Conservation (phyloP, 805 yeast genomes). For the Starmerella cellae region DNA sequence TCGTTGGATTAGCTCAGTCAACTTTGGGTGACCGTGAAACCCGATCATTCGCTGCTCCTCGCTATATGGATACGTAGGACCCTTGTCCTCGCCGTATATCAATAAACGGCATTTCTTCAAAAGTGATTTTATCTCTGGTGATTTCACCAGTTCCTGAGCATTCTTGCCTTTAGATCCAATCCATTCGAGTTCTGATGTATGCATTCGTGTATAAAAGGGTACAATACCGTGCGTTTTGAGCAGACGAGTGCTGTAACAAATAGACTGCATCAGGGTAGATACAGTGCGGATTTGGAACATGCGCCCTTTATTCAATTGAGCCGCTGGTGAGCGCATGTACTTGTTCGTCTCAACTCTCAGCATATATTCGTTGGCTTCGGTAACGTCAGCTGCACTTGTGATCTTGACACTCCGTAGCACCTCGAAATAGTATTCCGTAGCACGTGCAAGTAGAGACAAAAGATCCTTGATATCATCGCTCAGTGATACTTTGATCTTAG, state of each 20-base stretch:
- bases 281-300: constrained; percentile 22
- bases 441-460: constrained; percentile 43
- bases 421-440: constrained; percentile 51
- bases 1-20: constrained; percentile 46
- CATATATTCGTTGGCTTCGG: constrained; percentile 27
- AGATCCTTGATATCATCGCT: constrained; percentile 45
- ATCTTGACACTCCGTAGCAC: constrained; percentile 52
- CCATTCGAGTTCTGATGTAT: constrained; percentile 35
- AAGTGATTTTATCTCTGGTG: constrained; percentile 36
- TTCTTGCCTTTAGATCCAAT: constrained; percentile 25
- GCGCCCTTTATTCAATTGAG: constrained; percentile 15
- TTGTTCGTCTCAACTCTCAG: constrained; percentile 53
- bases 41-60: constrained; percentile 8
- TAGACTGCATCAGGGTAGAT: constrained; percentile 48
- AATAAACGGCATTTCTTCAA: constrained; percentile 35
- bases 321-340: constrained; percentile 20
- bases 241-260: constrained; percentile 42
- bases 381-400: constrained; percentile 53
- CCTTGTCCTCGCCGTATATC: constrained; percentile 25
- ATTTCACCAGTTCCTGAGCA: constrained; percentile 50
- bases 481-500: constrained; percentile 42
- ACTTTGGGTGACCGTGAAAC: constrained; percentile 58
- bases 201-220: constrained; percentile 55
- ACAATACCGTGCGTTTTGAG: constrained; percentile 70
- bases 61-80: constrained; percentile 10